Conservation (phyloP, 306 rosid species). For the Leucaena leucocephala region DNA sequence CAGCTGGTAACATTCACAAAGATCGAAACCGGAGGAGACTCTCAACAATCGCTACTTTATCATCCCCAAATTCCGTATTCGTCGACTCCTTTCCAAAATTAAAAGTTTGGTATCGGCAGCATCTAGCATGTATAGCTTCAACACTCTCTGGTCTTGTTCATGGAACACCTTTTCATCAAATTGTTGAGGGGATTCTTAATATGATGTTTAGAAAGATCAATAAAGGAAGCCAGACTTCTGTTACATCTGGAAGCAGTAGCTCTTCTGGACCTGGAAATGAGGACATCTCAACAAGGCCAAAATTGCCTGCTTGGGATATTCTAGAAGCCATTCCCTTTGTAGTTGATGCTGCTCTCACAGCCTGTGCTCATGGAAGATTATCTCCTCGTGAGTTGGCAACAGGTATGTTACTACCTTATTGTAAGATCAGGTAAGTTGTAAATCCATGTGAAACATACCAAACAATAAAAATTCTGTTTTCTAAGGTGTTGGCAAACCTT, state of each 20-base stretch:
- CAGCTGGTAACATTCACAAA: slow-evolving; percentile 56
- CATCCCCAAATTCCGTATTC: slow-evolving; percentile 77
- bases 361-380: slow-evolving; percentile 93
- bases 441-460: slow-evolving; percentile 16
- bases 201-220: slow-evolving; percentile 81
- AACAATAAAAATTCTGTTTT: slow-evolving; percentile 18
- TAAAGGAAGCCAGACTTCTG: slow-evolving; percentile 70
- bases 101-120: slow-evolving; percentile 93
- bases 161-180: slow-evolving; percentile 94
- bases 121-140: slow-evolving; percentile 96
- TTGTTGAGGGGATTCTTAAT: slow-evolving; percentile 90
- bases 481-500: slow-evolving; percentile 20
- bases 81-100: slow-evolving; percentile 95
- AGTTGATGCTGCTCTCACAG: slow-evolving; percentile 97
- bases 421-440: slow-evolving; percentile 6
- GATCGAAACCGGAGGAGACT: slow-evolving; percentile 78
- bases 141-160: slow-evolving; percentile 94
- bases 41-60: slow-evolving; percentile 71
- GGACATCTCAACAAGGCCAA: slow-evolving; percentile 68
- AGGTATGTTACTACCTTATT: slow-evolving; percentile 48
- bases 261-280: slow-evolving; percentile 88
- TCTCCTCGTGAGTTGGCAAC: slow-evolving; percentile 98
- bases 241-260: slow-evolving; percentile 84
- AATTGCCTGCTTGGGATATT: slow-evolving; percentile 98
- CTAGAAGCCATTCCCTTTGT: slow-evolving; percentile 93